phyloP scores from a whole-genome alignment of 495 filamentous ascomycete genomes.

The Penicillium flavigenum region DNA sequence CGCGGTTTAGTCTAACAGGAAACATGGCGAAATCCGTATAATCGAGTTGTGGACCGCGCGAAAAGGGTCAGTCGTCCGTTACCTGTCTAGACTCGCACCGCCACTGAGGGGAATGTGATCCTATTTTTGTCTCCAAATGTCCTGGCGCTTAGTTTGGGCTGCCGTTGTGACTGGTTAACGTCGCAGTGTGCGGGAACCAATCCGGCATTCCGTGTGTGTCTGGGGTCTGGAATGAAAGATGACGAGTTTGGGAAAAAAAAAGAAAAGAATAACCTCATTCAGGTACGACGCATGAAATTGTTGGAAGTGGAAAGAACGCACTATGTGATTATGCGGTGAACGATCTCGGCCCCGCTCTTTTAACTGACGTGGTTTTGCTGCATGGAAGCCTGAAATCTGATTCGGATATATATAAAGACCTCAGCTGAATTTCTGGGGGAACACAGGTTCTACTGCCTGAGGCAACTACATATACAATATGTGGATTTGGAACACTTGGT shows the following conservation, averaged over 20 bases:
- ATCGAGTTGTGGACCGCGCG: conserved; percentile 28
- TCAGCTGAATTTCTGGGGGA: conserved; percentile 1
- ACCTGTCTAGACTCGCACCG: conserved; percentile 14
- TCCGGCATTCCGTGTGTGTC: conserved; percentile 20
- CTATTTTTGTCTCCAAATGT: conserved; percentile 27
- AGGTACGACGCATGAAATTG: conserved; percentile 3
- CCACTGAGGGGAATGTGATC: conserved; percentile 20
- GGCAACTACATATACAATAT: background rate
- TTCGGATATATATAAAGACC: background rate
- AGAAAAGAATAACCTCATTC: conserved; percentile 2
- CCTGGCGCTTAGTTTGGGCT: conserved; percentile 40
- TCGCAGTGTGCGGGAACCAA: conserved; percentile 18
- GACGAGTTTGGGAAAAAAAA: background rate
- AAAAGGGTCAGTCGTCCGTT: conserved; percentile 19
- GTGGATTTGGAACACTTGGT: background rate
- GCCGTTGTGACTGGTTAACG: conserved; percentile 19
- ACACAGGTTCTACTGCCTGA: background rate
- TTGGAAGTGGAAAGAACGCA: background rate
- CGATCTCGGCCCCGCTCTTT: conserved; percentile 15
- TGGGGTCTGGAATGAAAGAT: background rate
- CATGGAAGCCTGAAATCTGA: conserved; percentile 23
- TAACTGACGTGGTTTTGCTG: conserved; percentile 23
- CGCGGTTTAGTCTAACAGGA: conserved; percentile 45
- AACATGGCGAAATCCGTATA: conserved; percentile 44
- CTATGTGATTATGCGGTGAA: conserved; percentile 13